phyloP scores from a whole-genome alignment of 179 eudicot species.

The Silene vulgaris region DNA sequence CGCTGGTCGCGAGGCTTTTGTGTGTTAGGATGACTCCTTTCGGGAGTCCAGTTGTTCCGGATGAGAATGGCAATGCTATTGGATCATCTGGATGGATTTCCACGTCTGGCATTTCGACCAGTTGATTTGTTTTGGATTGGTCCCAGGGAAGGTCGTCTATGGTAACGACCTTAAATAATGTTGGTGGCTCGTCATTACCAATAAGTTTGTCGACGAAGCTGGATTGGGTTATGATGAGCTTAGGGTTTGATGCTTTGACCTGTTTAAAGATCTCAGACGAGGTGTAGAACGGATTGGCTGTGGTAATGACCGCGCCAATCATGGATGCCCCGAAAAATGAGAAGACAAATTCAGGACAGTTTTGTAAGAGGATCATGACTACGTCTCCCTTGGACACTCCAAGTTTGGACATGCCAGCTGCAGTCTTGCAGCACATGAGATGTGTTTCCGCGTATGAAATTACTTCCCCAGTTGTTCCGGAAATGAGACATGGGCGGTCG shows the following conservation, averaged over 20 bases:
- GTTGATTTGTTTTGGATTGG: not conserved
- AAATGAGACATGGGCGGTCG: constrained; percentile 47
- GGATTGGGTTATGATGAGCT: constrained; percentile 58
- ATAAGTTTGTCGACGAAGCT: constrained; percentile 48
- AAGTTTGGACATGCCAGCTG: constrained; percentile 44
- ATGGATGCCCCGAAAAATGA: constrained; percentile 70
- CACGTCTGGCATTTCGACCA: constrained; percentile 16
- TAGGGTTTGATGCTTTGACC: constrained; percentile 38
- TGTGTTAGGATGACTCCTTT: constrained; percentile 79
- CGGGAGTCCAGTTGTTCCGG: constrained; percentile 85
- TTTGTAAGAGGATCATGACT: constrained; percentile 63
- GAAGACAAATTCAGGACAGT: constrained; percentile 73
- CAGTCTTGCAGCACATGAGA: constrained; percentile 43
- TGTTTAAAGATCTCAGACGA: constrained; percentile 61
- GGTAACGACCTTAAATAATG: constrained; percentile 35
- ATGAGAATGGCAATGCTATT: constrained; percentile 73
- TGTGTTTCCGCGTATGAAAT: constrained; percentile 55
- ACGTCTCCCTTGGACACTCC: constrained; percentile 58
- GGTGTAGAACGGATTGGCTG: constrained; percentile 78
- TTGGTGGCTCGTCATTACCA: constrained; percentile 14
- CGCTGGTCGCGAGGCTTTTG: constrained; percentile 57
- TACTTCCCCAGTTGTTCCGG: constrained; percentile 43
- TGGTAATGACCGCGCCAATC: constrained; percentile 65
- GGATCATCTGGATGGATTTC: constrained; percentile 45
- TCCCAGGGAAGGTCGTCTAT: constrained; percentile 42